Conservation (phyloP, 129 eudicot genomes). For the Escallonia rubra region DNA sequence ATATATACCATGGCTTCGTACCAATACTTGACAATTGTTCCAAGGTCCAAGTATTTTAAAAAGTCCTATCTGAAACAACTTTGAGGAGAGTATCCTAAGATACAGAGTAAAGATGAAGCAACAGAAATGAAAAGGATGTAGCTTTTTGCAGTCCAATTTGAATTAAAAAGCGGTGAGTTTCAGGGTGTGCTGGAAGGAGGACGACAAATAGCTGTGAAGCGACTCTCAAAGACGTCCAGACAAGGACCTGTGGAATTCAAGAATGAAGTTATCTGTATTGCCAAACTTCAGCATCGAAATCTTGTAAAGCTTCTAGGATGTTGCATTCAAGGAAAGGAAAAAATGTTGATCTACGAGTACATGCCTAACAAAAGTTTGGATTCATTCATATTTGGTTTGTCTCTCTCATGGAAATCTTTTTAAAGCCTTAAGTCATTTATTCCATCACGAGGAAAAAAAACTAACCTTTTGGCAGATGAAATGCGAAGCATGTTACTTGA, state of each 20-base stretch:
- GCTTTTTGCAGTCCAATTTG: too few species aligned
- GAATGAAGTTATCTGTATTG: conserved; percentile 36
- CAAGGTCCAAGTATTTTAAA: too few species aligned
- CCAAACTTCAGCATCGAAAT: conserved; percentile 42
- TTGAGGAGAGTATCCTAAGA: too few species aligned
- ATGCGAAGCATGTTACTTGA: conserved; percentile 25
- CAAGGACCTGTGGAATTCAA: conserved; percentile 35
- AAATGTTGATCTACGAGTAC: conserved; percentile 34
- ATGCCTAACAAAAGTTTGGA: conserved; percentile 47
- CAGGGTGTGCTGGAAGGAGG: conserved; percentile 45
- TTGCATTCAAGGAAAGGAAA: conserved; percentile 34
- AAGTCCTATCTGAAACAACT: too few species aligned
- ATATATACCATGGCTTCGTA: too few species aligned
- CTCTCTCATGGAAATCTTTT: neutral
- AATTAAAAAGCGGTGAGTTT: too few species aligned
- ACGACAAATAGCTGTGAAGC: conserved; percentile 30
- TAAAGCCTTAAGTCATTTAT: neutral
- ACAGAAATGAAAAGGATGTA: too few species aligned
- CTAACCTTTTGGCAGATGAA: conserved; percentile 14
- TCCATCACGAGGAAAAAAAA: neutral
- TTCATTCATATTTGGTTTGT: conserved; percentile 34
- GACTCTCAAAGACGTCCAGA: conserved; percentile 30
- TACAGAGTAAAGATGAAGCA: too few species aligned
- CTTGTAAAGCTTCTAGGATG: conserved; percentile 46
- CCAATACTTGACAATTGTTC: too few species aligned